These are phyloP conservation scores for Irpex sp. DNA, from an alignment of 1,284 basidiomycete species.

Conservation along the genomic window DNA sequence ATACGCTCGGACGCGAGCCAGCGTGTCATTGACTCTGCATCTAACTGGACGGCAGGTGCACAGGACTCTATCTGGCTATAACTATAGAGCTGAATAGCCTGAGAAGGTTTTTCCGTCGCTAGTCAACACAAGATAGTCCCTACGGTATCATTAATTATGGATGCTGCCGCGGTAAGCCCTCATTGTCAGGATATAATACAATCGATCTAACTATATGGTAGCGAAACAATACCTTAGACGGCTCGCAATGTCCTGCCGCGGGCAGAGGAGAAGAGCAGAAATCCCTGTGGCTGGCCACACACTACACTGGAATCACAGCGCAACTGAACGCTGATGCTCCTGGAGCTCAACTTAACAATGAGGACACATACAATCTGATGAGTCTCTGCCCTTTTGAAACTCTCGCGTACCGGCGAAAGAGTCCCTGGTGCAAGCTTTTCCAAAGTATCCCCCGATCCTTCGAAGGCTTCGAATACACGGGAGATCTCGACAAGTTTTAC, in stretches of 20 bases:
- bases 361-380: conserved; percentile 62
- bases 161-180: not conserved
- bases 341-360: conserved; percentile 53
- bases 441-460: conserved; percentile 45
- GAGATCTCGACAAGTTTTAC: conserved; percentile 72
- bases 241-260: conserved; percentile 63
- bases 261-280: conserved; percentile 44
- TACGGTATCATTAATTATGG: conserved; percentile 45
- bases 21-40: conserved; percentile 66
- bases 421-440: conserved; percentile 74
- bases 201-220: conserved; percentile 15
- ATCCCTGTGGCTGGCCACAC: conserved; percentile 50
- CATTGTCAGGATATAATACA: not conserved
- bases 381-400: conserved; percentile 79
- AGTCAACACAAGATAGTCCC: conserved; percentile 28
- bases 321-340: conserved; percentile 62
- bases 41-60: conserved; percentile 68
- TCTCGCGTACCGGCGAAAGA: conserved; percentile 46
- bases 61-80: not conserved
- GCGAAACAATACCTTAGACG: conserved; percentile 74
- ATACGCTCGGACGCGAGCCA: conserved; percentile 58
- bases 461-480: conserved; percentile 62
- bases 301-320: conserved; percentile 51
- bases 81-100: conserved; percentile 17
- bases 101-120: conserved; percentile 34